Percentiles rank a stretch among this genome's conserved stretches.
Evolutionary conservation across 768 basidiomycete genomes (phyloP).

Genomic region (Leccinum pellstonianum): DNA sequence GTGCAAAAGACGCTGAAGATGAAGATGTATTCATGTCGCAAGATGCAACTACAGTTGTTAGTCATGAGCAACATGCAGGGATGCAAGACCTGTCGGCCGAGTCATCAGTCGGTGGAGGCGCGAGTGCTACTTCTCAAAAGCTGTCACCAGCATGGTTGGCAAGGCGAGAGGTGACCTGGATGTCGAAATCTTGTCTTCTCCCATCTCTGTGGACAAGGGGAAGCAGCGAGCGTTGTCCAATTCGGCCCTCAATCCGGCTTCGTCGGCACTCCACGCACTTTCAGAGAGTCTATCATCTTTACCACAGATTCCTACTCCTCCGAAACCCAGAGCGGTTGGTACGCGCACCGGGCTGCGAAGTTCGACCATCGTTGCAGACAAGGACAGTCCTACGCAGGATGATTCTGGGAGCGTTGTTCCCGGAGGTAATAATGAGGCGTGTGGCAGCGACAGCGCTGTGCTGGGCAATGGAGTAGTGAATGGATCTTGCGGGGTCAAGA

Average conservation of each 20-base stretch:
- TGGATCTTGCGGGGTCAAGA: slow-evolving; percentile 27
- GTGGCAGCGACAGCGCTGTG: slow-evolving; percentile 22
- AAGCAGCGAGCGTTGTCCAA: slow-evolving; percentile 18
- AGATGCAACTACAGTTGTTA: neutral
- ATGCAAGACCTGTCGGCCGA: slow-evolving; percentile 5
- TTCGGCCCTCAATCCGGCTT: slow-evolving; percentile 26
- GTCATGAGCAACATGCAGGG: neutral
- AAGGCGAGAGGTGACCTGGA: slow-evolving; percentile 10
- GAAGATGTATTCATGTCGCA: slow-evolving; percentile 12
- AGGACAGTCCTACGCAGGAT: no score
- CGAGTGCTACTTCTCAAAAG: no score
- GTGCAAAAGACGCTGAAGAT: neutral
- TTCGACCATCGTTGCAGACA: no score
- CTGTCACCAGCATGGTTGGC: neutral
- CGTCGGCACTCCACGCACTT: no score
- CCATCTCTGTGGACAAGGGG: slow-evolving; percentile 20
- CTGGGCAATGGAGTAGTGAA: slow-evolving; percentile 20
- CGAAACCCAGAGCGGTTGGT: no score
- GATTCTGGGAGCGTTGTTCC: no score
- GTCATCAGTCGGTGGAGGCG: neutral
- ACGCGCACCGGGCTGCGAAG: no score
- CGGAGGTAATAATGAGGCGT: slow-evolving; percentile 14
- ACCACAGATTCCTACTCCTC: no score
- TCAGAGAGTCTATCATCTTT: no score
- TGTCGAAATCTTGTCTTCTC: slow-evolving; percentile 18